phyloP scores from a whole-genome alignment of 805 yeast genomes.

The Phaffomyces thermotolerans region DNA sequence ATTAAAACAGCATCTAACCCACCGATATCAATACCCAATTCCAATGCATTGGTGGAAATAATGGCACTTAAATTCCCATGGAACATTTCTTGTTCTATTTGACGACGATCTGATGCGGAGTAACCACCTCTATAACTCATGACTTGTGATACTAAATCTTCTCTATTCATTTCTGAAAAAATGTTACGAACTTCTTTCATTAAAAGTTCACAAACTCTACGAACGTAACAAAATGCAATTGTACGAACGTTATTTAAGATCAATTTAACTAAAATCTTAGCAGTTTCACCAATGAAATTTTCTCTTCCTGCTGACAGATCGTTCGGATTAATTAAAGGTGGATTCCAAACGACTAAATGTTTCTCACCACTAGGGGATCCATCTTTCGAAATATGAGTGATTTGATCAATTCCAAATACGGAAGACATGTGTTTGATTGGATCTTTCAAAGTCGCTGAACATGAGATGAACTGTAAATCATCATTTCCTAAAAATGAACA shows the following conservation, averaged over 20 bases:
- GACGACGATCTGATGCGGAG: constrained; percentile 75
- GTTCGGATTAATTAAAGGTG: constrained; percentile 57
- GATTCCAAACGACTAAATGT: constrained; percentile 75
- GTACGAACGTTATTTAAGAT: constrained; percentile 62
- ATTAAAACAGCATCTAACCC: constrained; percentile 84
- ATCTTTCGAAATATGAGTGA: constrained; percentile 60
- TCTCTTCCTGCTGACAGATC: constrained; percentile 58
- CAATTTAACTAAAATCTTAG: constrained; percentile 61
- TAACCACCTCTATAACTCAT: constrained; percentile 97
- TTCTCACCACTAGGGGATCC: constrained; percentile 87
- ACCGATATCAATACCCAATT: constrained; percentile 92
- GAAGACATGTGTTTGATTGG: constrained; percentile 68
- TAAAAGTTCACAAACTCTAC: constrained; percentile 78
- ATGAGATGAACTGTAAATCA: constrained; percentile 65
- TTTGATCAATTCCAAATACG: constrained; percentile 61
- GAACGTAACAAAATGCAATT: constrained; percentile 83
- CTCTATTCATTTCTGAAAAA: constrained; percentile 36
- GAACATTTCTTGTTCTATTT: constrained; percentile 87
- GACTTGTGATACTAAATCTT: constrained; percentile 49
- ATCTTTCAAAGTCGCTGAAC: constrained; percentile 85
- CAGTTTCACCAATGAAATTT: constrained; percentile 68
- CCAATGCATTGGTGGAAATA: constrained; percentile 91
- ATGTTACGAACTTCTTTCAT: constrained; percentile 74
- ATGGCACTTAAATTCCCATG: constrained; percentile 79
- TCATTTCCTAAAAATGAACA: constrained; percentile 46